Evolutionary conservation across 2,329 filamentous ascomycete species (phyloP).

Genomic region (Curvularia sp.): DNA sequence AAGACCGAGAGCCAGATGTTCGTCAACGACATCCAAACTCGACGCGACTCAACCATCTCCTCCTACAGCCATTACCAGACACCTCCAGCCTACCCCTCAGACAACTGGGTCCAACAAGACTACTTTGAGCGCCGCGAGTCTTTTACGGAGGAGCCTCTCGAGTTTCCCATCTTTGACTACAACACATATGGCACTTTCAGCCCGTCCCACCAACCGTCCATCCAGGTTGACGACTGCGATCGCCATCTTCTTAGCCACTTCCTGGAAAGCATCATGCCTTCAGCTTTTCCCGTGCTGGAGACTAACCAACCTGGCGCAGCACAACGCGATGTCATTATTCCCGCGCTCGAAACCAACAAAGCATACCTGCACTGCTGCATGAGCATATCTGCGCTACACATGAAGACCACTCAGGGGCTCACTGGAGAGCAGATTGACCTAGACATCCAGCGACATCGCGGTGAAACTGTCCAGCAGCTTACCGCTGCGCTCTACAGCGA

Average conservation of each 20-base stretch:
- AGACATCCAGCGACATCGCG: slow-evolving; percentile 92
- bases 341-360: slow-evolving; percentile 88
- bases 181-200: slow-evolving; percentile 69
- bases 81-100: slow-evolving; percentile 73
- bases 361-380: slow-evolving; percentile 95
- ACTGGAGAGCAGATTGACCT: slow-evolving; percentile 78
- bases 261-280: slow-evolving; percentile 82
- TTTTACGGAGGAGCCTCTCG: slow-evolving; percentile 62
- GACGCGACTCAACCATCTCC: slow-evolving; percentile 85
- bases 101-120: slow-evolving; percentile 76
- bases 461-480: slow-evolving; percentile 83
- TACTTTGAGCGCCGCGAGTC: slow-evolving; percentile 74
- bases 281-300: slow-evolving; percentile 91
- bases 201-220: slow-evolving; percentile 70
- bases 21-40: slow-evolving; percentile 85
- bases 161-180: slow-evolving; percentile 85
- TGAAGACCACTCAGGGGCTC: slow-evolving; percentile 76
- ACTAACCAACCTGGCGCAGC: slow-evolving; percentile 85
- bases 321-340: slow-evolving; percentile 81
- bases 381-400: slow-evolving; percentile 89
- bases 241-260: slow-evolving; percentile 89
- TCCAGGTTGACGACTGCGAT: slow-evolving; percentile 88
- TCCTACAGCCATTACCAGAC: slow-evolving; percentile 92
- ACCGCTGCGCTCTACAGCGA: slow-evolving; percentile 83
- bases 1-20: slow-evolving; percentile 95